Evolutionary conservation across 331 rosid genomes (phyloP).

Genomic region (Rhamnella rubrinervis): DNA sequence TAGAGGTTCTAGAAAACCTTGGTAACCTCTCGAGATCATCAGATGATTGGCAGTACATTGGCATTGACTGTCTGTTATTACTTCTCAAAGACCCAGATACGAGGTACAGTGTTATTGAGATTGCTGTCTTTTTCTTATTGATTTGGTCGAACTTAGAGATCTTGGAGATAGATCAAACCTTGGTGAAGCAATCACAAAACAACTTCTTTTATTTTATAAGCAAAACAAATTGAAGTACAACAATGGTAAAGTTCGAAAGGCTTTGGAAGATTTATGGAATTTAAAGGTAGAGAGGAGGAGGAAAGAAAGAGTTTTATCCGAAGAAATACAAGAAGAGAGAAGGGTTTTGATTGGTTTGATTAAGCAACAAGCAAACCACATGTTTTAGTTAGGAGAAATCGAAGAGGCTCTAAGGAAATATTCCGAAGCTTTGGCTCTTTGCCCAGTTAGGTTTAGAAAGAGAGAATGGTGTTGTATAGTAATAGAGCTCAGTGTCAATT

Average conservation of each 20-base stretch:
- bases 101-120: constrained; percentile 58
- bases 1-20: constrained; percentile 38
- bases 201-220: constrained; percentile 36
- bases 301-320: constrained; percentile 36
- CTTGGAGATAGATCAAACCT: constrained; percentile 59
- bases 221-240: constrained; percentile 11
- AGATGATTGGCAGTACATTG: constrained; percentile 85
- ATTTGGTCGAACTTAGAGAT: constrained; percentile 57
- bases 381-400: constrained; percentile 54
- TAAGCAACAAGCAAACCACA: constrained; percentile 51
- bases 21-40: constrained; percentile 76
- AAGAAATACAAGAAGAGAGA: constrained; percentile 43
- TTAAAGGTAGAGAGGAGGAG: constrained; percentile 40
- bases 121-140: constrained; percentile 43
- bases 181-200: constrained; percentile 53
- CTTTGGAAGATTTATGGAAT: constrained; percentile 33
- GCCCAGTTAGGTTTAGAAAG: constrained; percentile 56
- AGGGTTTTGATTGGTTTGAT: constrained; percentile 36
- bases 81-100: constrained; percentile 73
- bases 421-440: constrained; percentile 51
- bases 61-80: constrained; percentile 67
- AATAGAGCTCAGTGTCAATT: constrained; percentile 63
- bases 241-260: constrained; percentile 15
- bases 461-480: constrained; percentile 64
- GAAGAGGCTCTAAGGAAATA: constrained; percentile 58